phyloP scores from a whole-genome alignment of 768 basidiomycete species.

The Termitomyces sp. region DNA sequence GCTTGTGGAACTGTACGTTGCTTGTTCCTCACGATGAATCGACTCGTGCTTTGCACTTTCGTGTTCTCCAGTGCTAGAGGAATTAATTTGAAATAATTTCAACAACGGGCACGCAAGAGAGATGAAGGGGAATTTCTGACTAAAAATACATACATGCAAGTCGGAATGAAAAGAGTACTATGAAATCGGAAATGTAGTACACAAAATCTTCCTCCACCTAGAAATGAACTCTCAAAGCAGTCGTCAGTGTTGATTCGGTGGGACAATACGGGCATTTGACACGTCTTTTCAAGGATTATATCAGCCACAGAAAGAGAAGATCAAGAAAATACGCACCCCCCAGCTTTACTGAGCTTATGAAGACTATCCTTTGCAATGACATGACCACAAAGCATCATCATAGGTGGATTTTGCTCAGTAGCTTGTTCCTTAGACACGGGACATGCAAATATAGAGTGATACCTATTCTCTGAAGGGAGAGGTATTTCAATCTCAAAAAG shows the following conservation, averaged over 20 bases:
- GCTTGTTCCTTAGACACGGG: slow-evolving; percentile 98
- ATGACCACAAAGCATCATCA: slow-evolving; percentile 97
- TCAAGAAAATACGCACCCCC: slow-evolving; percentile 41
- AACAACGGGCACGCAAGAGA: too few relatives aligned
- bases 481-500: slow-evolving; percentile 85
- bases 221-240: slow-evolving; percentile 66
- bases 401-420: slow-evolving; percentile 89
- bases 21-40: too few relatives aligned
- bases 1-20: too few relatives aligned
- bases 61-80: too few relatives aligned
- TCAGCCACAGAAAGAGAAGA: background rate
- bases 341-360: slow-evolving; percentile 83
- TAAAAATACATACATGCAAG: background rate
- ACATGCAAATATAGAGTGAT: slow-evolving; percentile 97
- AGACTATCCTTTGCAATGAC: slow-evolving; percentile 92
- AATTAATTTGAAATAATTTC: too few relatives aligned
- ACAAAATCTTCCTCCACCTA: slow-evolving; percentile 23
- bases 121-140: background rate
- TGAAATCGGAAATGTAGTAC: background rate
- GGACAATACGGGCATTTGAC: slow-evolving; percentile 99
- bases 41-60: too few relatives aligned
- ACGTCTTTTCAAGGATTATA: slow-evolving; percentile 50
- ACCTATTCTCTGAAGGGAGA: slow-evolving; percentile 78
- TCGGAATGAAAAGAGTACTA: too few relatives aligned
- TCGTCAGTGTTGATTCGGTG: slow-evolving; percentile 57